These are phyloP conservation scores for Pestalotiopsis fici DNA, from an alignment of 2,329 filamentous ascomycete genomes.

Conservation along the genomic window DNA sequence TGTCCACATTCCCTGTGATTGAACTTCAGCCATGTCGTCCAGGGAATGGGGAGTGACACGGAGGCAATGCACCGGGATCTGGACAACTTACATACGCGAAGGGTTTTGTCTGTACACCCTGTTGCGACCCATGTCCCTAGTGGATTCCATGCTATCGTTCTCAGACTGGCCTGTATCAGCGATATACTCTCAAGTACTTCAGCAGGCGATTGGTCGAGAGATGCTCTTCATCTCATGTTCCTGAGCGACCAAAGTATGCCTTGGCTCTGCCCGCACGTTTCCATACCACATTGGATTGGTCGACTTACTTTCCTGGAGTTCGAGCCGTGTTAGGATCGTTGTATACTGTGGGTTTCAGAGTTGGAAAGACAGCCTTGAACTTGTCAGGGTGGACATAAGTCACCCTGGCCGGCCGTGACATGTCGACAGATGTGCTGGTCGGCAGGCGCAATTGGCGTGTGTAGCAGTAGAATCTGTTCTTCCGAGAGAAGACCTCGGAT, in stretches of 20 bases:
- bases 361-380: constrained; percentile 30
- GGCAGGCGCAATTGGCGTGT: not conserved
- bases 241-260: not conserved
- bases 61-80: not conserved
- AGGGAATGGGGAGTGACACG: not conserved
- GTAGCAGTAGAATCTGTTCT: no score
- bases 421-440: constrained; percentile 9
- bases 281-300: constrained; percentile 2
- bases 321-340: constrained; percentile 29
- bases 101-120: constrained; percentile 67
- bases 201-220: constrained; percentile 5
- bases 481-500: no score
- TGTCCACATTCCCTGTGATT: constrained; percentile 71
- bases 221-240: constrained; percentile 6
- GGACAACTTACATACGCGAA: constrained; percentile 67
- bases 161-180: constrained; percentile 52
- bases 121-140: constrained; percentile 83
- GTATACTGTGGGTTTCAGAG: constrained; percentile 32
- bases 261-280: not conserved
- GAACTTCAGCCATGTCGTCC: not conserved
- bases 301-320: constrained; percentile 29
- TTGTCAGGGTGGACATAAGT: constrained; percentile 32
- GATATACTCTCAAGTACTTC: constrained; percentile 8
- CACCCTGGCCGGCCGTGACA: constrained; percentile 28
- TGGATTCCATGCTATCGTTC: constrained; percentile 87